Conservation (phyloP, 2,329 filamentous ascomycete species). For the Aspergillus sp. region DNA sequence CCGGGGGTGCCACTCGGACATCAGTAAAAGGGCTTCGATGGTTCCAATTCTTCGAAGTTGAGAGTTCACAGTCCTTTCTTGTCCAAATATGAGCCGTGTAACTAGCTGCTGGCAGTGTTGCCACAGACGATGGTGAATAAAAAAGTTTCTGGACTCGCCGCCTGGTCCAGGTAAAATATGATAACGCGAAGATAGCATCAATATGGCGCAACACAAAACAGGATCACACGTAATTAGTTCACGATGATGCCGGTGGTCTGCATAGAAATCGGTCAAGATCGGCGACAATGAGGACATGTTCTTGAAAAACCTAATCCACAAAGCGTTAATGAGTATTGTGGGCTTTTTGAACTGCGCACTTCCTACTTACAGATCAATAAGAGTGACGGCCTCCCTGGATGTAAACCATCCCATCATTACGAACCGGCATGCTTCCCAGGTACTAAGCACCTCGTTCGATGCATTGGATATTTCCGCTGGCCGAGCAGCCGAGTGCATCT, state of each 20-base stretch:
- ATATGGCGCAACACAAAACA: constrained; percentile 53
- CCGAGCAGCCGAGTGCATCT: constrained; percentile 20
- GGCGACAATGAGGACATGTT: constrained; percentile 54
- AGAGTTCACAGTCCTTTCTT: constrained; percentile 53
- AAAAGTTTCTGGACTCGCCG: constrained; percentile 51
- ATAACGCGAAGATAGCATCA: constrained; percentile 57
- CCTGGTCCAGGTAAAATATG: constrained; percentile 44
- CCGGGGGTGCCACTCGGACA: constrained; percentile 59
- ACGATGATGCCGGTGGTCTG: constrained; percentile 49
- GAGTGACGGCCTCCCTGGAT: constrained; percentile 54
- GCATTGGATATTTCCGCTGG: constrained; percentile 30
- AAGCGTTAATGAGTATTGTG: not conserved
- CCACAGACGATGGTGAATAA: constrained; percentile 56
- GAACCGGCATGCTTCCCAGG: constrained; percentile 53
- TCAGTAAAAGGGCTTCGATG: constrained; percentile 53
- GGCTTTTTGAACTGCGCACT: not conserved
- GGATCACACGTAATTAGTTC: constrained; percentile 52
- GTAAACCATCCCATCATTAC: constrained; percentile 59
- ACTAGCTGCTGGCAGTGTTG: constrained; percentile 55
- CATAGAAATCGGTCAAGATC: constrained; percentile 51
- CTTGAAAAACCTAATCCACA: constrained; percentile 45
- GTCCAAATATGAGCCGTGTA: constrained; percentile 54
- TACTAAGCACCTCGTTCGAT: constrained; percentile 38
- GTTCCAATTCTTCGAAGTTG: constrained; percentile 52
- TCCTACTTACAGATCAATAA: constrained; percentile 48